phyloP scores from a whole-genome alignment of 306 rosid species.

The Erythrophleum fordii region DNA sequence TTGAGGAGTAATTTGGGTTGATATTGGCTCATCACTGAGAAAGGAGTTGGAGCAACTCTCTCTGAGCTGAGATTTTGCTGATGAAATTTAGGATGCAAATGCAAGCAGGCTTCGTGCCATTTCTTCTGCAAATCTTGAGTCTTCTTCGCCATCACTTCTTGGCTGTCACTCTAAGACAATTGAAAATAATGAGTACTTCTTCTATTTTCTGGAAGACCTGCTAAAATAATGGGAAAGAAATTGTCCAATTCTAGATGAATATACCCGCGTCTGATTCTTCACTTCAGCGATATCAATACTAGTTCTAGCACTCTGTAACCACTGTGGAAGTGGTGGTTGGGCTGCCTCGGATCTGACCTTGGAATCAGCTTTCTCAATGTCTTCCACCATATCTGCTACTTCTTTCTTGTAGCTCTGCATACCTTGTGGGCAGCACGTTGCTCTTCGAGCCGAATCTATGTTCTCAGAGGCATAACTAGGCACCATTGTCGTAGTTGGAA shows the following conservation, averaged over 20 bases:
- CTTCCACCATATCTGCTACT: constrained; percentile 57
- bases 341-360: constrained; percentile 56
- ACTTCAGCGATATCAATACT: background rate
- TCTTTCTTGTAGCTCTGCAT: constrained; percentile 57
- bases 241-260: constrained; percentile 21
- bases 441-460: constrained; percentile 52
- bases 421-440: constrained; percentile 78
- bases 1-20: constrained; percentile 65
- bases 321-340: constrained; percentile 67
- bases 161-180: constrained; percentile 49
- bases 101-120: constrained; percentile 76
- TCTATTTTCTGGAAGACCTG: background rate
- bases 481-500: constrained; percentile 50
- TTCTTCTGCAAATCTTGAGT: constrained; percentile 75
- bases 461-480: constrained; percentile 55
- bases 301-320: constrained; percentile 81
- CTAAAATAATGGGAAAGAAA: background rate
- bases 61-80: constrained; percentile 56
- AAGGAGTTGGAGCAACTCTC: constrained; percentile 56
- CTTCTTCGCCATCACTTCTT: constrained; percentile 56
- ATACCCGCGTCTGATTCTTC: constrained; percentile 60
- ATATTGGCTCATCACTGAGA: constrained; percentile 65
- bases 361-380: constrained; percentile 63
- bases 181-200: constrained; percentile 15
- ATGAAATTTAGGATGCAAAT: constrained; percentile 81